Percentiles rank a stretch among this genome's conserved stretches.
These are phyloP conservation scores for Ustilago cynodontis DNA, from an alignment of 1,284 basidiomycete species.

Conservation along the genomic window DNA sequence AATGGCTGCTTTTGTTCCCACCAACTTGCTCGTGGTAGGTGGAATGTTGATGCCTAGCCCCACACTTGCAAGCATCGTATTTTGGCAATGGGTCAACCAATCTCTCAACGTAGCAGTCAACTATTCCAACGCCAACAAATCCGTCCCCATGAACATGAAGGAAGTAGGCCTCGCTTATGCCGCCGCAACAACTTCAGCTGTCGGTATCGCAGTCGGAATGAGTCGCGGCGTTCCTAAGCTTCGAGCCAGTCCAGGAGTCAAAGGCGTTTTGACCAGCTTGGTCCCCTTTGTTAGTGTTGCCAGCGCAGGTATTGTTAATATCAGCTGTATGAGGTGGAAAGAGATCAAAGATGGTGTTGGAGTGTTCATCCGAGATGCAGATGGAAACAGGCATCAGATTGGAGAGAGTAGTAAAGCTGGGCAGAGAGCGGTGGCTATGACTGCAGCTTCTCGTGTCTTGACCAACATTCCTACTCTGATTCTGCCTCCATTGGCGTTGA, in stretches of 20 bases:
- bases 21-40: constrained; percentile 72
- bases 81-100: constrained; percentile 75
- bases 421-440: constrained; percentile 73
- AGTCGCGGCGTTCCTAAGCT: constrained; percentile 72
- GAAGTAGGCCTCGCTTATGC: constrained; percentile 73
- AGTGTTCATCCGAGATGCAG: constrained; percentile 70
- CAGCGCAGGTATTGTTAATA: constrained; percentile 57
- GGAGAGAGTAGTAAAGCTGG: constrained; percentile 73
- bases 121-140: constrained; percentile 73
- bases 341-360: constrained; percentile 74
- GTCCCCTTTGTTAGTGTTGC: constrained; percentile 74
- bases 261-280: constrained; percentile 66
- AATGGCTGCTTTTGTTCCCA: constrained; percentile 74
- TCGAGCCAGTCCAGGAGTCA: constrained; percentile 44
- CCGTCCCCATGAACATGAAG: constrained; percentile 71
- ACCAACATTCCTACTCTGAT: constrained; percentile 74
- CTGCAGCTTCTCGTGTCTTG: constrained; percentile 72
- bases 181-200: constrained; percentile 73
- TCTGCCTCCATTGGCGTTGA: constrained; percentile 73
- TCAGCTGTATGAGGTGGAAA: constrained; percentile 74
- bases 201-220: constrained; percentile 73
- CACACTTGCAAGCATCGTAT: constrained; percentile 70
- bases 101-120: constrained; percentile 70
- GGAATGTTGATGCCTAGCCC: constrained; percentile 70
- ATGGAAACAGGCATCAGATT: constrained; percentile 66